Conservation (phyloP, 257 asterid genomes). For the Solanum etuberosum region DNA sequence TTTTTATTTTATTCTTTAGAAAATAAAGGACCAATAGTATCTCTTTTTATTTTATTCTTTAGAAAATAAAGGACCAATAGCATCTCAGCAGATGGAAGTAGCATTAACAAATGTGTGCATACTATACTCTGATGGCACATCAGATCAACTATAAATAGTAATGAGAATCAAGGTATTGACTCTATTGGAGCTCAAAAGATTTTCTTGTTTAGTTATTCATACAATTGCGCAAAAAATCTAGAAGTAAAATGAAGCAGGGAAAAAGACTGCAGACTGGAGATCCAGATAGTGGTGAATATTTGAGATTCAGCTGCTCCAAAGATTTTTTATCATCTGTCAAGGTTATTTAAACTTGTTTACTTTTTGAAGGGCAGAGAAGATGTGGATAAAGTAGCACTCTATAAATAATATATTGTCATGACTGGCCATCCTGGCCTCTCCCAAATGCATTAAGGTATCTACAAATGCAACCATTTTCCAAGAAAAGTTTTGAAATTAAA, state of each 20-base stretch:
- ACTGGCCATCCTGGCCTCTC: not conserved
- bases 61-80: not conserved
- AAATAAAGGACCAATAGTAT: not conserved
- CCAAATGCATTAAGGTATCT: not conserved
- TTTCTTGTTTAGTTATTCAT: not conserved
- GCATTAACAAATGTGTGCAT: not conserved
- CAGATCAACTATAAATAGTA: not conserved
- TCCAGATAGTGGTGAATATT: not conserved
- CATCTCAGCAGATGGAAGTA: not conserved
- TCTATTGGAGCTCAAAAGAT: not conserved
- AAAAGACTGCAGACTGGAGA: not conserved
- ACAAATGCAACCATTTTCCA: not conserved
- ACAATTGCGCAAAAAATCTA: not conserved
- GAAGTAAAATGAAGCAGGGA: not conserved
- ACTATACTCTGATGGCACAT: not conserved
- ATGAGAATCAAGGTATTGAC: not conserved
- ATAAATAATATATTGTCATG: not conserved
- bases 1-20: not conserved
- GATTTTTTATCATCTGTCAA: not conserved
- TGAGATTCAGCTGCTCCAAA: not conserved
- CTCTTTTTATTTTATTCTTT: not conserved
- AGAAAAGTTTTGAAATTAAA: not conserved
- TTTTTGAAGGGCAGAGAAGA: not conserved
- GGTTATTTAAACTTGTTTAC: not conserved
- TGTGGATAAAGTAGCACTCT: not conserved